These are phyloP conservation scores for Elsinoe perseae DNA, from an alignment of 2,329 filamentous ascomycete genomes.

Conservation along the genomic window DNA sequence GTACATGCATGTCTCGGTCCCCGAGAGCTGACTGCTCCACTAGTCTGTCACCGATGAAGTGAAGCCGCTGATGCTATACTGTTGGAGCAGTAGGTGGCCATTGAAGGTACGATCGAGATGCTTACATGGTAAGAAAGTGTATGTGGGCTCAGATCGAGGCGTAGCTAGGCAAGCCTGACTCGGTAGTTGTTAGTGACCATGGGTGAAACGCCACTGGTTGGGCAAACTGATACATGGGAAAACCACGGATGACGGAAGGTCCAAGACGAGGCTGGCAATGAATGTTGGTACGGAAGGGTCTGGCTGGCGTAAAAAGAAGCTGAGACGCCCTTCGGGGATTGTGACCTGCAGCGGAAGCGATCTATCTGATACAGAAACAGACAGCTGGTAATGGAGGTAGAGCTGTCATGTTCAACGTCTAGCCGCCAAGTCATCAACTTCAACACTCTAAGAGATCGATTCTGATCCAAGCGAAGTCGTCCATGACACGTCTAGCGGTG, in stretches of 20 bases:
- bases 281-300: neutral
- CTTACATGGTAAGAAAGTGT: neutral
- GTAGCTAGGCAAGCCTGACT: slow-evolving; percentile 1
- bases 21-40: slow-evolving; percentile 2
- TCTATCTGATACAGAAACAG: slow-evolving; percentile 2
- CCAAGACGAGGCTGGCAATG: neutral
- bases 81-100: neutral
- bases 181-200: neutral
- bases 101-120: slow-evolving; percentile 4
- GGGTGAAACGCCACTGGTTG: neutral
- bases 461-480: neutral
- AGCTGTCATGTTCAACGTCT: slow-evolving; percentile 2
- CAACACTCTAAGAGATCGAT: too few species aligned
- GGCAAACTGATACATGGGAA: neutral
- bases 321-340: slow-evolving; percentile 4
- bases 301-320: neutral
- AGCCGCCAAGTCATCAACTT: neutral
- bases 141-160: slow-evolving; percentile 1
- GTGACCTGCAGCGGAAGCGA: neutral
- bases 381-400: neutral
- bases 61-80: slow-evolving; percentile 6
- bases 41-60: neutral
- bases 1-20: neutral
- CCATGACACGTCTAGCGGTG: neutral
- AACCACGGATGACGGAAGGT: neutral